Percentiles rank a stretch among this genome's conserved stretches.
These are phyloP conservation scores for Streptanthus diversifolius DNA, from an alignment of 345 rosid species.

Conservation along the genomic window DNA sequence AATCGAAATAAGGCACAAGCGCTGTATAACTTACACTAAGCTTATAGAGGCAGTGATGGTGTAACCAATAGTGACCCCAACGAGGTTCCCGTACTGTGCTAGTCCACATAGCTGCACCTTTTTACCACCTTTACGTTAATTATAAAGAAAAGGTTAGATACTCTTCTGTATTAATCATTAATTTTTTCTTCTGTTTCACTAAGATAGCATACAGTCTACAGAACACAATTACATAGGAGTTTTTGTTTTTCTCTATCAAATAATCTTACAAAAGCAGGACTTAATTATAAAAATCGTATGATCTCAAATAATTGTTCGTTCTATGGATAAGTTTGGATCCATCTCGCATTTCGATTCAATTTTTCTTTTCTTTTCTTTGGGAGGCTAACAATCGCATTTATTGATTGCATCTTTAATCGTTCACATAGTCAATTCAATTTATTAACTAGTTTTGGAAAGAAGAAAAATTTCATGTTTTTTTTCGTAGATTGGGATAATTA, in stretches of 20 bases:
- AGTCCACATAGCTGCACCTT: constrained; percentile 63
- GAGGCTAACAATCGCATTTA: constrained; percentile 15
- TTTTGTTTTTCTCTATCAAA: not conserved
- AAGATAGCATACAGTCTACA: not conserved
- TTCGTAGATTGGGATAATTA: not conserved
- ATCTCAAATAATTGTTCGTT: not conserved
- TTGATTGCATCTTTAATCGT: not conserved
- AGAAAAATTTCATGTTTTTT: not conserved
- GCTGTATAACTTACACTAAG: constrained; percentile 62
- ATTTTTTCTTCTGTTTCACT: too few relatives aligned
- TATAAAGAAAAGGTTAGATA: not conserved
- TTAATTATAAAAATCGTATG: not conserved
- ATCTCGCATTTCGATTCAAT: constrained; percentile 1
- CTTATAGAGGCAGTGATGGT: constrained; percentile 92
- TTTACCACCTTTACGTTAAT: constrained; percentile 41
- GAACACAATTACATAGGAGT: not conserved
- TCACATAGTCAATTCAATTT: not conserved
- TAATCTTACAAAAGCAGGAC: not conserved
- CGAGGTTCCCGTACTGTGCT: constrained; percentile 70
- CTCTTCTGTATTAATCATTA: not conserved
- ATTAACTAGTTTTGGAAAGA: constrained; percentile 2
- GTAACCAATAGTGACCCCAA: constrained; percentile 72
- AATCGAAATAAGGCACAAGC: not conserved
- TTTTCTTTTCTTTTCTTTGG: not conserved
- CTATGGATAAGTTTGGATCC: not conserved